Evolutionary conservation across 768 basidiomycete species (phyloP).

Genomic region (Clitopilus passeckerianus): DNA sequence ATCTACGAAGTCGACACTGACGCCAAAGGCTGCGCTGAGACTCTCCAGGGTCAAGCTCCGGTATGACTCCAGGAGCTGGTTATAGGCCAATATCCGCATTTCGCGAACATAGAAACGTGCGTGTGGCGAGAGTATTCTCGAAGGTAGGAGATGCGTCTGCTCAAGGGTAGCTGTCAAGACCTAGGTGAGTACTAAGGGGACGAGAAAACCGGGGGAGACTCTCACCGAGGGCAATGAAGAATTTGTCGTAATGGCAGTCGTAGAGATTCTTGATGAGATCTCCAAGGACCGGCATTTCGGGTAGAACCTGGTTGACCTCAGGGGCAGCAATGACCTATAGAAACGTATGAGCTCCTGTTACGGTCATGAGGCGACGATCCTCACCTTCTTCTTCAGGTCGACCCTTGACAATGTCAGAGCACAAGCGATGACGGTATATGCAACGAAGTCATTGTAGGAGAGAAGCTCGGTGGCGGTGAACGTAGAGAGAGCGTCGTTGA

Average conservation of each 20-base stretch:
- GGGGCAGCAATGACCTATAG: slow-evolving; percentile 75
- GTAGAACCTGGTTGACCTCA: slow-evolving; percentile 82
- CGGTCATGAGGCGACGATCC: background rate
- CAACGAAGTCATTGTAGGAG: slow-evolving; percentile 86
- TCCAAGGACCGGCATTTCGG: slow-evolving; percentile 77
- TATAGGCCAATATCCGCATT: slow-evolving; percentile 93
- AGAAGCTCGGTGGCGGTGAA: slow-evolving; percentile 92
- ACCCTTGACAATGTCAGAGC: slow-evolving; percentile 73
- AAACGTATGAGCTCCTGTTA: slow-evolving; percentile 4
- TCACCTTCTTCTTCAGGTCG: slow-evolving; percentile 88
- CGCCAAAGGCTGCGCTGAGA: slow-evolving; percentile 83
- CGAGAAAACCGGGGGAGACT: slow-evolving; percentile 3
- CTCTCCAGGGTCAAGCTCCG: slow-evolving; percentile 85
- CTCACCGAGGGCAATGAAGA: slow-evolving; percentile 85
- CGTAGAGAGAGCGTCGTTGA: slow-evolving; percentile 89
- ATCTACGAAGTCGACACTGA: slow-evolving; percentile 84
- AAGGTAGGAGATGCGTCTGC: slow-evolving; percentile 82
- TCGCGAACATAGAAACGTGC: slow-evolving; percentile 89
- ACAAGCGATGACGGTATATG: slow-evolving; percentile 76
- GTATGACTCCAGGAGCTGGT: slow-evolving; percentile 89
- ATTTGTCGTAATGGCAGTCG: slow-evolving; percentile 91
- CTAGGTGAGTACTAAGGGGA: background rate
- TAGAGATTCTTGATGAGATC: slow-evolving; percentile 85
- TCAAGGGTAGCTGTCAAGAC: slow-evolving; percentile 70
- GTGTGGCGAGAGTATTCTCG: slow-evolving; percentile 81